Evolutionary conservation across 2,329 filamentous ascomycete species (phyloP), one percentile per base, ranked within the genome.

Genomic region (Neonectria coccinea): DNA sequence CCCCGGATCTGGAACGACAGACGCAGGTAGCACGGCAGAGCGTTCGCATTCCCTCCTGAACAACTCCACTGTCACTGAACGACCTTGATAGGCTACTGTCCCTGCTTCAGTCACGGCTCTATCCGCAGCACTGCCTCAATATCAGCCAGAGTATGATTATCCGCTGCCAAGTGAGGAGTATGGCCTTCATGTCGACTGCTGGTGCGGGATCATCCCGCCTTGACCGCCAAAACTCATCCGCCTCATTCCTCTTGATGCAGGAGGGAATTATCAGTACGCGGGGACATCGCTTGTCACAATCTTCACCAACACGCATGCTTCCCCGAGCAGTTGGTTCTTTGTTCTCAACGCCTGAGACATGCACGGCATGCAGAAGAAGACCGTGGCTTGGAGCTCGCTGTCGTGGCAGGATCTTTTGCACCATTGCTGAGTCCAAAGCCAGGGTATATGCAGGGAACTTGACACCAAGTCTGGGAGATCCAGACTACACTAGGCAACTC

Each of bases 381-480:
- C 41, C 41, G 20, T 58, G 14, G n/a, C 33, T 4, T 48, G 14
- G 11, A 50, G 16, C 44, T 42, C 33, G 14, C 27, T 42, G 31
- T 42, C 31, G 44, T 25, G 39, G 18, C 39, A 50, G 36, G 27
- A 45, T 52, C 25, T 29, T 55, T 39, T 48, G 52, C 33, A 36
- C 29, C 18, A 41, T 51, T 64, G 29, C 48, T 54, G 47, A 62
- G 57, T 41, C 18, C 18, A 25, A 33, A 20, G 25, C 16, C 27
- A 42, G 48, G 39, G 50, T 5, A 54, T 45, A 57, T 57, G 62
- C 51, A 41, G 16, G 45, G 45, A 54, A 29, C 42, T 41, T 54
- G 20, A 52, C 31, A 33, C 25, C 29, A 22, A 14, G 31, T 16
- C 29, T 29, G 41, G 39, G 20, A 29, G 14, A 50, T 48, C 41